Percentiles rank a stretch among this genome's conserved stretches.
phyloP scores from a whole-genome alignment of 2,329 filamentous ascomycete genomes.

The Alternaria gansuensis region DNA sequence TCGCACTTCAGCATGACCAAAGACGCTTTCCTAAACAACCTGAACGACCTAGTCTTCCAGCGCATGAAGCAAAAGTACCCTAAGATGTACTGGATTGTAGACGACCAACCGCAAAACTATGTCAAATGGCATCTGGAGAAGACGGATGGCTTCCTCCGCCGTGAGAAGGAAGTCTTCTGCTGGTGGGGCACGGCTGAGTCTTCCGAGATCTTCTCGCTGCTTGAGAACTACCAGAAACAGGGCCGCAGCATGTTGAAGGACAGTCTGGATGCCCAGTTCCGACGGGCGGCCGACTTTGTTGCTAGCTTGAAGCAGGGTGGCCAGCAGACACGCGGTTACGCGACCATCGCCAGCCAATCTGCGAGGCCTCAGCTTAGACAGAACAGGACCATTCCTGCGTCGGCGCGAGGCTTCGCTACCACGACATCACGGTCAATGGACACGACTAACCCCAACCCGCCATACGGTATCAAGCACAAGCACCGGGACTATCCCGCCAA shows the following conservation, averaged over 20 bases:
- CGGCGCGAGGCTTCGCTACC: constrained; percentile 65
- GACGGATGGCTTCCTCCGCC: constrained; percentile 88
- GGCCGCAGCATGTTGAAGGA: constrained; percentile 88
- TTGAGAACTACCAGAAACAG: constrained; percentile 83
- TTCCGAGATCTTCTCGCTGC: constrained; percentile 81
- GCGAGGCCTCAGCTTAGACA: constrained; percentile 38
- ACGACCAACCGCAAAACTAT: constrained; percentile 93
- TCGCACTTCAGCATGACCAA: constrained; percentile 94
- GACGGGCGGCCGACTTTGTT: constrained; percentile 77
- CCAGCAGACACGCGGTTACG: constrained; percentile 74
- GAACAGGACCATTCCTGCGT: constrained; percentile 46
- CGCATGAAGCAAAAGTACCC: constrained; percentile 93
- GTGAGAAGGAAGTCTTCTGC: constrained; percentile 89
- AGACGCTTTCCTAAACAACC: constrained; percentile 91
- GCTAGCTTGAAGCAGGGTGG: constrained; percentile 65
- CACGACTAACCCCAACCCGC: constrained; percentile 86
- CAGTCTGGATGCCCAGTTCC: constrained; percentile 86
- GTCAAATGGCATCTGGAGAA: constrained; percentile 96
- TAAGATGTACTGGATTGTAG: constrained; percentile 94
- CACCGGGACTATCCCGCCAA: constrained; percentile 81
- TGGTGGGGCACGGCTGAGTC: constrained; percentile 90
- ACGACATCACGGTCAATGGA: constrained; percentile 52
- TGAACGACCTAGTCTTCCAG: constrained; percentile 93
- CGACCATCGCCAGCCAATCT: constrained; percentile 53
- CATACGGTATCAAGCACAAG: constrained; percentile 85